Evolutionary conservation across 352 stramenopile genomes (phyloP).

Genomic region (Thraustochytrium sp.): DNA sequence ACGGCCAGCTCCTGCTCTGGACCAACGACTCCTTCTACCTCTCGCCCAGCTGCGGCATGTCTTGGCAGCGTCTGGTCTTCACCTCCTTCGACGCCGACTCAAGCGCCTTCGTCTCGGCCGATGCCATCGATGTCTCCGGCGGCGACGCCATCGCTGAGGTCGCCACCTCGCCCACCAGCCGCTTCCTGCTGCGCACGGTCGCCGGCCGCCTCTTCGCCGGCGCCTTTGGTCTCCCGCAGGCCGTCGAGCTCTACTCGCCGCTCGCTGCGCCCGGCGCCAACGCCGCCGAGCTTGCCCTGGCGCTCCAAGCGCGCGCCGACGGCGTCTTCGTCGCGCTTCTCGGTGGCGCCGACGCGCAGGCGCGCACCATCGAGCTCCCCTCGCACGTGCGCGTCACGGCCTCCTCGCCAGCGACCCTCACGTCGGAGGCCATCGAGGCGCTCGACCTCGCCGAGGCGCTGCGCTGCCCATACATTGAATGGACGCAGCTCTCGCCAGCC

Average conservation of each 20-base stretch:
- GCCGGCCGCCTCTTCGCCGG: background rate
- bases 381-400: background rate
- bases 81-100: background rate
- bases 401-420: background rate
- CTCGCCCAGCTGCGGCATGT: background rate
- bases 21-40: background rate
- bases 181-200: background rate
- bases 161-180: background rate
- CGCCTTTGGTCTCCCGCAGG: background rate
- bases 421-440: background rate
- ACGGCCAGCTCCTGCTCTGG: constrained; percentile 11
- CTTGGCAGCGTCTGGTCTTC: constrained; percentile 10
- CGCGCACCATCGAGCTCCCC: background rate
- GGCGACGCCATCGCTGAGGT: background rate
- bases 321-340: background rate
- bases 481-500: background rate
- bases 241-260: constrained; percentile 9
- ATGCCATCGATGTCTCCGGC: background rate
- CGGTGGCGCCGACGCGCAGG: background rate
- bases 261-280: background rate
- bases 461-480: constrained; percentile 16
- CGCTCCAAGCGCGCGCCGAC: background rate
- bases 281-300: no score
- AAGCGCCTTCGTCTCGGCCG: background rate
- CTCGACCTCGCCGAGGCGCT: background rate